phyloP scores from a whole-genome alignment of 129 eudicot genomes.

The Ambrosia artemisiifolia region DNA sequence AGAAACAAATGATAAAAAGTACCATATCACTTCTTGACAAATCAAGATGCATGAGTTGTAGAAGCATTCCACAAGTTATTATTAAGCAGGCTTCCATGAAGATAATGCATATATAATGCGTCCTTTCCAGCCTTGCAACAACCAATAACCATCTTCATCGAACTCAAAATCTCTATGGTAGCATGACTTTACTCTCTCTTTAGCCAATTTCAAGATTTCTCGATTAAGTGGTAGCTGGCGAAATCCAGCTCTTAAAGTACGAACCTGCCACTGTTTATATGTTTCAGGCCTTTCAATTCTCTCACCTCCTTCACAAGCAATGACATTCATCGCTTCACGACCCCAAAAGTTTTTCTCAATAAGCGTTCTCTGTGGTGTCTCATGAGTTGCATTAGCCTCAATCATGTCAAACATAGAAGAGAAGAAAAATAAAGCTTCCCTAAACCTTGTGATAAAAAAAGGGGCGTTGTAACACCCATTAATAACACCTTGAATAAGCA shows the following conservation, averaged over 20 bases:
- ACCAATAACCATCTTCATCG: constrained; percentile 77
- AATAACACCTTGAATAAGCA: constrained; percentile 59
- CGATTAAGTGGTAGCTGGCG: constrained; percentile 50
- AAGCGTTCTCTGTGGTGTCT: constrained; percentile 51
- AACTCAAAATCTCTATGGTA: constrained; percentile 67
- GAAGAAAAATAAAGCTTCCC: constrained; percentile 76
- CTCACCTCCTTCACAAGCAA: constrained; percentile 84
- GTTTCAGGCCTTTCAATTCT: constrained; percentile 83
- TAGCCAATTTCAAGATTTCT: constrained; percentile 61
- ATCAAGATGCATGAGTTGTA: not conserved
- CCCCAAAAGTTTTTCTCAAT: constrained; percentile 65
- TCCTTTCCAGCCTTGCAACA: constrained; percentile 90
- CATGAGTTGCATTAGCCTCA: constrained; percentile 58
- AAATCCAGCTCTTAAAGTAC: constrained; percentile 60
- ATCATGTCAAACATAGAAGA: constrained; percentile 83
- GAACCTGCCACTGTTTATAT: constrained; percentile 79
- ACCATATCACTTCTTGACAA: constrained; percentile 16
- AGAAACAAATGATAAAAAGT: constrained; percentile 5
- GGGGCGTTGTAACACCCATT: constrained; percentile 76
- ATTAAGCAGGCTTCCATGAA: constrained; percentile 48
- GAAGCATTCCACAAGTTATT: not conserved
- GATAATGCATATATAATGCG: constrained; percentile 57
- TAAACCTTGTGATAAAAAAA: constrained; percentile 64
- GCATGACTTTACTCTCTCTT: constrained; percentile 40
- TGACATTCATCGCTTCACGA: constrained; percentile 71